A percentile compares a stretch with the other conserved stretches of the same genome.
Evolutionary conservation across 1,139 yeast genomes (phyloP).

Genomic region (Taiozyma sp.): DNA sequence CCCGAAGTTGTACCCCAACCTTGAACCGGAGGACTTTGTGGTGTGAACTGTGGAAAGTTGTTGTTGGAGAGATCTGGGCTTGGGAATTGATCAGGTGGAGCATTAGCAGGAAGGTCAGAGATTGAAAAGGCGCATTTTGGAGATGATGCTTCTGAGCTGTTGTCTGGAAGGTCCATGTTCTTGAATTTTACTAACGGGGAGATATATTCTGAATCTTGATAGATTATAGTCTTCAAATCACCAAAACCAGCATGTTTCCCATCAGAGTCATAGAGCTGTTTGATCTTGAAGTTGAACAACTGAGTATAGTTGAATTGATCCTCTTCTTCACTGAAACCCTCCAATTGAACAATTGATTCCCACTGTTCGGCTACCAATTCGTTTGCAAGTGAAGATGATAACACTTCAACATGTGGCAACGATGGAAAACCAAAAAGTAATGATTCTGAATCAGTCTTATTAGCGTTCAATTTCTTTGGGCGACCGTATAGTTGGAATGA

Average conservation of each 20-base stretch:
- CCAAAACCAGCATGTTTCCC: slow-evolving; percentile 14
- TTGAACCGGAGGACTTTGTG: not conserved
- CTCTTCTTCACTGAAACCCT: not conserved
- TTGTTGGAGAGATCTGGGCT: not conserved
- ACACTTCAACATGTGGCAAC: slow-evolving; percentile 67
- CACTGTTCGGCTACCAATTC: slow-evolving; percentile 13
- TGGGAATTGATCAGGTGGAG: not conserved
- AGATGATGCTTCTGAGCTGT: not conserved
- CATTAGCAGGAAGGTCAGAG: slow-evolving; percentile 3
- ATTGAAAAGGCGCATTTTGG: slow-evolving; percentile 5
- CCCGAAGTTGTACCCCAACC: not conserved
- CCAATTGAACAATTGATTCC: slow-evolving; percentile 4
- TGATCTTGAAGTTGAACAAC: slow-evolving; percentile 12
- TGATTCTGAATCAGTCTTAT: slow-evolving; percentile 62
- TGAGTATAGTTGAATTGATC: slow-evolving; percentile 4
- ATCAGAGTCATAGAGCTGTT: slow-evolving; percentile 5
- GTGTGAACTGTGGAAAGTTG: not conserved
- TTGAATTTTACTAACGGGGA: slow-evolving; percentile 1
- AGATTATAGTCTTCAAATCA: slow-evolving; percentile 8
- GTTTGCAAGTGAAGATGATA: slow-evolving; percentile 26
- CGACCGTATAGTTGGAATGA: slow-evolving; percentile 79
- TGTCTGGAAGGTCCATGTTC: not conserved
- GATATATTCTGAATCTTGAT: slow-evolving; percentile 1
- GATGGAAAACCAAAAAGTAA: slow-evolving; percentile 79
- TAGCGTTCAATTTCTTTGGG: slow-evolving; percentile 72